Evolutionary conservation across 2,329 filamentous ascomycete species (phyloP).

Genomic region (Aspergillus aculeatinus): DNA sequence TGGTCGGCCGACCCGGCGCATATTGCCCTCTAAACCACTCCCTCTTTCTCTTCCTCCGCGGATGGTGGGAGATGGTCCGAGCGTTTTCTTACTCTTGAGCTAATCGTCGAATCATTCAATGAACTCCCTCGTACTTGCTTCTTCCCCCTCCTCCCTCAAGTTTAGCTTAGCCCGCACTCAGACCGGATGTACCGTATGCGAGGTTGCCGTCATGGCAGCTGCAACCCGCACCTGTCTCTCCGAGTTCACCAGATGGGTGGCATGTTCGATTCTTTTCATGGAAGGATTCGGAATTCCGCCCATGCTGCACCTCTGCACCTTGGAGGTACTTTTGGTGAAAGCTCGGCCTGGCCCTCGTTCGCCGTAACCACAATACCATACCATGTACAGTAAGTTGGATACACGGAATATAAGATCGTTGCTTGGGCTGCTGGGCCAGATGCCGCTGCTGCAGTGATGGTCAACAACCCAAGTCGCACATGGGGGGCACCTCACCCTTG

Average conservation of each 20-base stretch:
- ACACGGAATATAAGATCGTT: conserved; percentile 6
- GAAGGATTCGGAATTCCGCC: conserved; percentile 3
- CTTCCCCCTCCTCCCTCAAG: neutral
- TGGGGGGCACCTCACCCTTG: conserved; percentile 7
- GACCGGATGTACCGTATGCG: conserved; percentile 9
- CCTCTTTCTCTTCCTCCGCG: neutral
- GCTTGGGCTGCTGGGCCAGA: neutral
- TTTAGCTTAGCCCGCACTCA: neutral
- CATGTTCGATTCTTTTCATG: neutral
- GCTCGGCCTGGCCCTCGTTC: neutral
- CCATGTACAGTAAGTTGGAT: conserved; percentile 4
- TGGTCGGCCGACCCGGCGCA: conserved; percentile 7
- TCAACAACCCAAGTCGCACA: conserved; percentile 4
- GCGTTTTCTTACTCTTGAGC: conserved; percentile 1
- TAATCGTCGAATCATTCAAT: conserved; percentile 8
- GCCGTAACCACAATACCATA: conserved; percentile 9
- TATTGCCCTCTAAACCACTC: neutral
- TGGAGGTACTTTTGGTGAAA: neutral
- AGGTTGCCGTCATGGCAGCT: conserved; percentile 15
- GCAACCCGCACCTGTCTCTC: conserved; percentile 5
- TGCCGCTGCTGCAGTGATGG: neutral
- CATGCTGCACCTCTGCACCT: neutral
- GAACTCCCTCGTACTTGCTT: neutral
- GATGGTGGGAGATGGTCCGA: neutral
- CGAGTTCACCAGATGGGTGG: conserved; percentile 3